A percentile compares a stretch with the other conserved stretches of the same genome.
phyloP scores from a whole-genome alignment of 1,139 yeast species.

The Yamadazyma friedrichii region DNA sequence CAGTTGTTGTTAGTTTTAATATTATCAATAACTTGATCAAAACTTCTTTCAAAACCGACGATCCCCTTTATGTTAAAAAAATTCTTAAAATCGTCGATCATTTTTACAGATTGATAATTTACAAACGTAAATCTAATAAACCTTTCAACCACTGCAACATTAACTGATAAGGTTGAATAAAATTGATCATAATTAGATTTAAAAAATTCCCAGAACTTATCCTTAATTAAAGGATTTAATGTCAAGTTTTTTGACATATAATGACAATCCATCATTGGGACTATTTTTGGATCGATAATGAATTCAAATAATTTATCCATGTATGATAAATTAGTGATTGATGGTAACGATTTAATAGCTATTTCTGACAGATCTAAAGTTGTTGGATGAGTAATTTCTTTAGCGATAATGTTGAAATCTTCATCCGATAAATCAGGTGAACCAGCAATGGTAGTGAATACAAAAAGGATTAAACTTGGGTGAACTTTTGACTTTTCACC shows the following conservation, averaged over 20 bases:
- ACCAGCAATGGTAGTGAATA: conserved; percentile 51
- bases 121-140: conserved; percentile 54
- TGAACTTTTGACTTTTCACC: conserved; percentile 34
- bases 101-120: conserved; percentile 44
- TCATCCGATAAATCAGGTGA: conserved; percentile 36
- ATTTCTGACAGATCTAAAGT: conserved; percentile 68
- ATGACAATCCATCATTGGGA: conserved; percentile 74
- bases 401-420: conserved; percentile 47
- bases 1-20: conserved; percentile 49
- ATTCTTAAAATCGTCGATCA: conserved; percentile 40
- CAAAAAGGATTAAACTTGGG: conserved; percentile 57
- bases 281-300: conserved; percentile 37
- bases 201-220: conserved; percentile 55
- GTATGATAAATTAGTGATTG: conserved; percentile 38
- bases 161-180: conserved; percentile 48
- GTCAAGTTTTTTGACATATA: conserved; percentile 55
- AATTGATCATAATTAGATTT: conserved; percentile 51
- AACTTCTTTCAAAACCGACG: conserved; percentile 60
- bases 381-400: conserved; percentile 54
- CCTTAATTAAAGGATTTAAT: conserved; percentile 48
- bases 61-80: conserved; percentile 59
- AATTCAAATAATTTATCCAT: conserved; percentile 37
- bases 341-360: conserved; percentile 62
- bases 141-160: conserved; percentile 64
- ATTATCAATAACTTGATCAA: conserved; percentile 54